Conservation (phyloP, 805 yeast species). For the Lipomyces mesembrius region DNA sequence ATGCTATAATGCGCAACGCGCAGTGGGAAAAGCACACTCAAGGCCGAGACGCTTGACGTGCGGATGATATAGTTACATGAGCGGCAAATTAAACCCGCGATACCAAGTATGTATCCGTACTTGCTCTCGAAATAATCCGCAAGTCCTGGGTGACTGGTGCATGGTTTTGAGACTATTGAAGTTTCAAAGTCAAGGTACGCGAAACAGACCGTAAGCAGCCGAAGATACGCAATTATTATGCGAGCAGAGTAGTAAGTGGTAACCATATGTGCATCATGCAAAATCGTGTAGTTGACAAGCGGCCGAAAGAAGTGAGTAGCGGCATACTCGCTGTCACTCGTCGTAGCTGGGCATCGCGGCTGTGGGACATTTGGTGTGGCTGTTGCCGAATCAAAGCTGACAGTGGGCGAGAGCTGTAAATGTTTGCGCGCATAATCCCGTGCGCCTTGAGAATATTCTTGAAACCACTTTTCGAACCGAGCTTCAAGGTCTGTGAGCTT, state of each 20-base stretch:
- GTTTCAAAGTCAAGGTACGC: not conserved
- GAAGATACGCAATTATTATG: constrained; percentile 15
- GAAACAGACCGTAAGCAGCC: not conserved
- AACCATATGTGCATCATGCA: constrained; percentile 24
- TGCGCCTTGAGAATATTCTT: constrained; percentile 4
- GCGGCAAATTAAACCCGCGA: constrained; percentile 11
- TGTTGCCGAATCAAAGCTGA: constrained; percentile 9
- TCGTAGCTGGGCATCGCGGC: constrained; percentile 10
- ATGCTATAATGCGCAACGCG: constrained; percentile 8
- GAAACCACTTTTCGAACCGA: constrained; percentile 15
- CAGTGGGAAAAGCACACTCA: constrained; percentile 8
- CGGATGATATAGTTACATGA: not conserved
- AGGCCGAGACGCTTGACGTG: not conserved
- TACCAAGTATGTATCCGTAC: not conserved
- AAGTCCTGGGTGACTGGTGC: not conserved
- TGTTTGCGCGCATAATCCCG: constrained; percentile 6
- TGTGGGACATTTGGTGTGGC: not conserved
- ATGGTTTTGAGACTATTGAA: constrained; percentile 48
- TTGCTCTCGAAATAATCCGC: not conserved
- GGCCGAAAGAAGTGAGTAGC: constrained; percentile 24
- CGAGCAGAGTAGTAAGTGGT: constrained; percentile 15
- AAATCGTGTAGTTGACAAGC: constrained; percentile 4
- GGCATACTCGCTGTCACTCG: constrained; percentile 8
- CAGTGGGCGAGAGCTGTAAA: not conserved
- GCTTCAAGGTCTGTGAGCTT: constrained; percentile 6